Evolutionary conservation across 805 yeast genomes (phyloP).

Genomic region (Yarrowia porcina): DNA sequence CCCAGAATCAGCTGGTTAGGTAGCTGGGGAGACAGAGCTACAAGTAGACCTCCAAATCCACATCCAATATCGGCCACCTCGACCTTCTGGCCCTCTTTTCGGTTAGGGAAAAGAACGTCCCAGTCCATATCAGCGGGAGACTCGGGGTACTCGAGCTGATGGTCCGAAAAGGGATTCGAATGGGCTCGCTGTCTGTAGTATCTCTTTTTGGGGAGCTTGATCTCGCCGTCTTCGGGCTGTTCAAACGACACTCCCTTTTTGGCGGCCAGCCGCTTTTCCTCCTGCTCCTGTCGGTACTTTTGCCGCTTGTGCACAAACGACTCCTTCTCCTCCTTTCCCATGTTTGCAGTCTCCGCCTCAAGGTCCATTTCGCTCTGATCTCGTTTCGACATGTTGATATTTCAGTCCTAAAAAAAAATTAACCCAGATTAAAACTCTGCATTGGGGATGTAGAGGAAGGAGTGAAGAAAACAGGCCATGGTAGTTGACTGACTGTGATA

Average conservation of each 20-base stretch:
- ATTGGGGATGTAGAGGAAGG: not conserved
- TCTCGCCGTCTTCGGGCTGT: constrained; percentile 32
- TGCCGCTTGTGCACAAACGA: constrained; percentile 35
- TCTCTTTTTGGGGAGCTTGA: constrained; percentile 71
- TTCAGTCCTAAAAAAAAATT: not conserved
- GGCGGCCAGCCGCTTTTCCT: constrained; percentile 47
- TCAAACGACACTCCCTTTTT: constrained; percentile 47
- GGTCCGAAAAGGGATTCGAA: constrained; percentile 96
- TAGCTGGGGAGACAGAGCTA: constrained; percentile 72
- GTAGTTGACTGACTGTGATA: too few relatives aligned
- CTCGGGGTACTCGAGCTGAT: constrained; percentile 80
- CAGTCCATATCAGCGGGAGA: constrained; percentile 86
- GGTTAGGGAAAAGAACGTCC: constrained; percentile 64
- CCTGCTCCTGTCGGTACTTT: constrained; percentile 45
- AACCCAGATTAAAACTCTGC: constrained; percentile 14
- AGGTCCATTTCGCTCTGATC: constrained; percentile 17
- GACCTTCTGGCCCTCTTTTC: constrained; percentile 42
- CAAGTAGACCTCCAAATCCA: constrained; percentile 91
- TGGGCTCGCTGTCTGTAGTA: constrained; percentile 96
- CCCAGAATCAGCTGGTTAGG: constrained; percentile 78
- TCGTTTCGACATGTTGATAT: constrained; percentile 20
- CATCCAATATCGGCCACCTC: constrained; percentile 96
- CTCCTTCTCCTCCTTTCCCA: constrained; percentile 20
- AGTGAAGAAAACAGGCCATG: not conserved
- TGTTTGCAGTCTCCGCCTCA: constrained; percentile 13